Base-by-base conservation (phyloP, 768 basidiomycete species). In the Boletus barrowsii region DNA sequence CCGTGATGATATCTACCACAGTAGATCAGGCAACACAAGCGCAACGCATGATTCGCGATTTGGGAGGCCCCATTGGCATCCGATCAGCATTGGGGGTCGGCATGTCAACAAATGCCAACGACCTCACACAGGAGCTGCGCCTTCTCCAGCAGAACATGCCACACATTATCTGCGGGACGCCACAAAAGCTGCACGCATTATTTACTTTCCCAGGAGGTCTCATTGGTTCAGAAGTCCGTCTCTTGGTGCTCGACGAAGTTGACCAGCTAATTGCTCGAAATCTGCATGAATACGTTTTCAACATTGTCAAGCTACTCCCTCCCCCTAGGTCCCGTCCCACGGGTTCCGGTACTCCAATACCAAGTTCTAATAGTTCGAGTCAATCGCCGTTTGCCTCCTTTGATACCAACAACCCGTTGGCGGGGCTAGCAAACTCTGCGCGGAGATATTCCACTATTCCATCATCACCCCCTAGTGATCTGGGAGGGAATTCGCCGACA, bases 11-110 rank as follows among this genome's bases (percentile, higher is more conserved):
- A 41, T 98, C 96, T 18, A 98, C 97, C 0, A 99, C 96, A 0
- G 95, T 98, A 22, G 97, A 99, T 73, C 97, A 98, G 71, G 95
- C 97, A 7, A 96, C 93, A 3, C 97, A 98, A 72, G 95, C 95
- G 26, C 92, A 93, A 62, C 86, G 91, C 29, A 93, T 94, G 88
- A 90, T 92, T 64, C 86, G 95, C 42, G 95, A 97, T 69, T 76
- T 99, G 24, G 97, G 97, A 26, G 88, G 90, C 1, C 86, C 91
- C 10, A 93, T 98, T 61, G 95, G 96, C 13, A 86, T 99, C 50
- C 83, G 90, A 47, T 93, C 91, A 55, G 91, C 90, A 14, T 79
- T 98, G 11, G 92, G 91, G 20, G 87, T 96, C 4, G 94, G 93
- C 46, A 76, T 85, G 7, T 84, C 89, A 0, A 83, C 83, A 29